These are phyloP conservation scores for Trifolium pratense DNA, from an alignment of 306 rosid genomes.

Conservation along the genomic window DNA sequence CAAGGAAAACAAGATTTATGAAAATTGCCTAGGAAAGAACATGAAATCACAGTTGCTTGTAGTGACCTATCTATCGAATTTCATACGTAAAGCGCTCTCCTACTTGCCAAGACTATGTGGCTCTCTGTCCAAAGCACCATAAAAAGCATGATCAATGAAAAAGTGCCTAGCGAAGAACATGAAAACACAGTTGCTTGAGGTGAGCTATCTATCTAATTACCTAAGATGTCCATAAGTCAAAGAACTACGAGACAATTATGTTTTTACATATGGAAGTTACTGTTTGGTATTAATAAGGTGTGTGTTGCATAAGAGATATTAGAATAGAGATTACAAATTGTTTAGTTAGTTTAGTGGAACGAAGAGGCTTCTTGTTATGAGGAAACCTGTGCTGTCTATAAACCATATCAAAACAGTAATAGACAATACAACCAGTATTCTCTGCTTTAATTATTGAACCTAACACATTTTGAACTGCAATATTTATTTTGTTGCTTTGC, in stretches of 20 bases:
- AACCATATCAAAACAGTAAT: conserved; percentile 9
- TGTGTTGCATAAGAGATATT: background rate
- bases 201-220: no score
- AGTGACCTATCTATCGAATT: background rate
- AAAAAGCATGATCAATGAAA: no score
- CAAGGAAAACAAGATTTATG: conserved; percentile 4
- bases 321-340: background rate
- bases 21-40: conserved; percentile 7
- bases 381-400: background rate
- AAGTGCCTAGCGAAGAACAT: no score
- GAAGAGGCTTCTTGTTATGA: background rate
- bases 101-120: no score
- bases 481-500: conserved; percentile 30
- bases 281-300: background rate
- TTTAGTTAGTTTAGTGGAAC: background rate
- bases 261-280: background rate
- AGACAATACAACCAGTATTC: conserved; percentile 2
- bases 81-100: background rate
- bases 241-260: no score
- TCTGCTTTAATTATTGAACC: background rate
- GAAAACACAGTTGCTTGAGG: no score
- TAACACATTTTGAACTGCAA: background rate
- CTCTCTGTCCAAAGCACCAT: no score
- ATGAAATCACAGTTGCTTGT: background rate
- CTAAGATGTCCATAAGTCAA: no score